Evolutionary conservation across 768 basidiomycete genomes (phyloP).

Genomic region (Scleroderma bovista): DNA sequence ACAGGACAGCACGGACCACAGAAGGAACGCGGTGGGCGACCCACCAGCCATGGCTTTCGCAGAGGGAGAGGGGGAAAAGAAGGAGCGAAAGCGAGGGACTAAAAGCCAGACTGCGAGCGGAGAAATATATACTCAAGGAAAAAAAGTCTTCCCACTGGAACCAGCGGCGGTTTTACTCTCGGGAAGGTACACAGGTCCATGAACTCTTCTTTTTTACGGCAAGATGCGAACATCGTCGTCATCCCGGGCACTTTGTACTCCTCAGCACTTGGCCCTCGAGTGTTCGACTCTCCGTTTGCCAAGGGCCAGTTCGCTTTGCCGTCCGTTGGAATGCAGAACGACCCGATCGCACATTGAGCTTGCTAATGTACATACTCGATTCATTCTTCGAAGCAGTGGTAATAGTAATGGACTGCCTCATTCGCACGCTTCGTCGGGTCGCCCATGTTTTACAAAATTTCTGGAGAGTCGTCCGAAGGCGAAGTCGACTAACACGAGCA

Average conservation of each 20-base stretch:
- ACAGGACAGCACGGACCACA: constrained; percentile 68
- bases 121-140: background rate
- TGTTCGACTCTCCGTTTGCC: background rate
- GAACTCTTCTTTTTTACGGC: background rate
- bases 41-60: constrained; percentile 56
- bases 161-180: background rate
- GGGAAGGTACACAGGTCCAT: background rate
- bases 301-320: background rate
- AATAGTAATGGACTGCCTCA: background rate
- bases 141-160: background rate
- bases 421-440: too few relatives aligned
- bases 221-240: background rate
- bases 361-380: too few relatives aligned
- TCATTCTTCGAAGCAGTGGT: too few relatives aligned
- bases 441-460: too few relatives aligned
- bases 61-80: background rate
- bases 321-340: background rate
- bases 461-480: too few relatives aligned
- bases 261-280: too few relatives aligned
- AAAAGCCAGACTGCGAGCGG: background rate
- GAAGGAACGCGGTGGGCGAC: constrained; percentile 67
- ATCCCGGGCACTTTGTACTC: background rate
- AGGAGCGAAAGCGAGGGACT: background rate
- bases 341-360: background rate
- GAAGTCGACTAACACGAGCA: too few relatives aligned